A percentile compares a stretch with the other conserved stretches of the same genome.
phyloP scores from a whole-genome alignment of 2,329 filamentous ascomycete genomes.

The Paecilomyces sp. region DNA sequence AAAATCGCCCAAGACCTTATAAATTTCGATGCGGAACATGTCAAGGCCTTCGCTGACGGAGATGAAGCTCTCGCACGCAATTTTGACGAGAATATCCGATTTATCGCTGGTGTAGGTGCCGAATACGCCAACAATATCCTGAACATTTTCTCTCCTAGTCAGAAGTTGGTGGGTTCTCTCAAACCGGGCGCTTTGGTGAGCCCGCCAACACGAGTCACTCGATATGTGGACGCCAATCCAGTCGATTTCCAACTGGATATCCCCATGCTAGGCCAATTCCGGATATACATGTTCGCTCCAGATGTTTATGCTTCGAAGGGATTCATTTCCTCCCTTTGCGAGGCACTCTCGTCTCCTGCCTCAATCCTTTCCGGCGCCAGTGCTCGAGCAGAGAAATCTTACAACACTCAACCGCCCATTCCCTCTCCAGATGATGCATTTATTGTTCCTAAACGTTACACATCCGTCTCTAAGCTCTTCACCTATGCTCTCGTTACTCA shows the following conservation, averaged over 20 bases:
- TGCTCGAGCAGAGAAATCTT: slow-evolving; percentile 54
- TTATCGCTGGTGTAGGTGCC: slow-evolving; percentile 66
- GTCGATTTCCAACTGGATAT: slow-evolving; percentile 73
- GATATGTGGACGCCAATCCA: slow-evolving; percentile 71
- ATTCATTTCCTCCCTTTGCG: slow-evolving; percentile 56
- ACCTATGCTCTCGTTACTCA: slow-evolving; percentile 64
- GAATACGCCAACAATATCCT: slow-evolving; percentile 59
- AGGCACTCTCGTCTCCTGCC: slow-evolving; percentile 43
- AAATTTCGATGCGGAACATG: slow-evolving; percentile 34
- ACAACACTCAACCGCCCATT: slow-evolving; percentile 51
- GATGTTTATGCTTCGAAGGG: slow-evolving; percentile 49
- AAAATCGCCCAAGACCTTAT: slow-evolving; percentile 25
- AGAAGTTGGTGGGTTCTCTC: slow-evolving; percentile 21
- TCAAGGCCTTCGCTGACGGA: slow-evolving; percentile 50
- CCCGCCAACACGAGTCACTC: slow-evolving; percentile 62
- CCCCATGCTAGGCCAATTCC: slow-evolving; percentile 69
- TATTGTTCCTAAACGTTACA: slow-evolving; percentile 61
- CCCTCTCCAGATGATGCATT: slow-evolving; percentile 58
- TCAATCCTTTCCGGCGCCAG: slow-evolving; percentile 56
- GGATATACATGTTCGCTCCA: slow-evolving; percentile 64
- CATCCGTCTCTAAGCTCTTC: slow-evolving; percentile 58
- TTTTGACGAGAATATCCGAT: slow-evolving; percentile 63
- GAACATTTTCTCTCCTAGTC: slow-evolving; percentile 51
- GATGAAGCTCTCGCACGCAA: slow-evolving; percentile 61
- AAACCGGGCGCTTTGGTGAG: slow-evolving; percentile 39